Evolutionary conservation across 2,329 filamentous ascomycete species (phyloP).

Genomic region (Aspergillus fumigatiaffinis): DNA sequence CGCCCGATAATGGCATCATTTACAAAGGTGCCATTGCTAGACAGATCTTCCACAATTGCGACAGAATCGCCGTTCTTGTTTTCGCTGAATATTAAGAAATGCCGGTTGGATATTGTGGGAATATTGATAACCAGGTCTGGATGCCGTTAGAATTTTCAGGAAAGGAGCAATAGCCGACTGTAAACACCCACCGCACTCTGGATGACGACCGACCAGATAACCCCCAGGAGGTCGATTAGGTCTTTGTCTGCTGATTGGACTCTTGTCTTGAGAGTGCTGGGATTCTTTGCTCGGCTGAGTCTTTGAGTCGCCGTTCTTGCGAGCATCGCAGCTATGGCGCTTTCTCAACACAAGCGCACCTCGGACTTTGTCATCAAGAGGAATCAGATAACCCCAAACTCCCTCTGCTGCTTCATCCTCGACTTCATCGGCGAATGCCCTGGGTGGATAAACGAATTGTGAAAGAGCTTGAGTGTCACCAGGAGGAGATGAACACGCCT

Average conservation of each 20-base stretch:
- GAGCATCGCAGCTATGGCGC: conserved; percentile 63
- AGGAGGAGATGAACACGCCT: conserved; percentile 59
- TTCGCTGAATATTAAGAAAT: conserved; percentile 54
- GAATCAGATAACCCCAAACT: conserved; percentile 93
- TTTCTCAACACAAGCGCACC: conserved; percentile 70
- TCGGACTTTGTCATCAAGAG: conserved; percentile 68
- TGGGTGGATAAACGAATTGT: conserved; percentile 72
- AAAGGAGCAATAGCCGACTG: not conserved
- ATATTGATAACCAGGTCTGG: conserved; percentile 71
- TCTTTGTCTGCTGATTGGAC: conserved; percentile 52
- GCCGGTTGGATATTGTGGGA: conserved; percentile 78
- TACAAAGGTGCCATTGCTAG: conserved; percentile 93
- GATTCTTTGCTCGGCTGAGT: conserved; percentile 36
- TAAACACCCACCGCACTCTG: conserved; percentile 74
- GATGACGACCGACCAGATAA: conserved; percentile 87
- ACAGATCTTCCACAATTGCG: conserved; percentile 86
- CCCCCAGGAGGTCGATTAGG: conserved; percentile 64
- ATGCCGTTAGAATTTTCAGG: conserved; percentile 12
- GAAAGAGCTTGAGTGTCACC: conserved; percentile 75
- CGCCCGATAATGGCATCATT: conserved; percentile 88
- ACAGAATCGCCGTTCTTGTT: conserved; percentile 55
- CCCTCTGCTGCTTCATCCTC: conserved; percentile 79
- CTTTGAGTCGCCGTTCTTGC: conserved; percentile 35
- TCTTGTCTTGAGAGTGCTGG: conserved; percentile 46
- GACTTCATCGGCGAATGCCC: conserved; percentile 72